Conservation (phyloP, 371 early-diverging fungal genomes). For the Mucor racemosus region DNA sequence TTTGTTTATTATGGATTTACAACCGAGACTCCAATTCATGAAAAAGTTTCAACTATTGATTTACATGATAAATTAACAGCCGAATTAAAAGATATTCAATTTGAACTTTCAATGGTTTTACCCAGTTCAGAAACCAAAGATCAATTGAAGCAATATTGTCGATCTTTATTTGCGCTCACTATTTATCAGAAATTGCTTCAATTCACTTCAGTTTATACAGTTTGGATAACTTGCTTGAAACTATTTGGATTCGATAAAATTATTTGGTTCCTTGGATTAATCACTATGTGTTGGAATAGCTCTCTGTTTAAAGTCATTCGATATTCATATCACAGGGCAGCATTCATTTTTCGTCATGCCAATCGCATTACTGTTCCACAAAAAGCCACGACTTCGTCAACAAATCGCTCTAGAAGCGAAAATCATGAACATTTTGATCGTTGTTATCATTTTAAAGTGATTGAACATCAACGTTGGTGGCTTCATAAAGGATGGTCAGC, state of each 20-base stretch:
- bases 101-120: slow-evolving; percentile 6
- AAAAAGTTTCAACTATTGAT: background rate
- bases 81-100: slow-evolving; percentile 16
- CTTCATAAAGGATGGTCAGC: slow-evolving; percentile 16
- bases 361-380: background rate
- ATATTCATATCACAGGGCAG: slow-evolving; percentile 18
- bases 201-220: background rate
- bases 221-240: background rate
- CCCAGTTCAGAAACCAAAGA: slow-evolving; percentile 12
- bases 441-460: slow-evolving; percentile 19
- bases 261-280: slow-evolving; percentile 19
- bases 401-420: background rate
- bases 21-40: background rate
- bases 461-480: slow-evolving; percentile 37
- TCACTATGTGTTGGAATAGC: slow-evolving; percentile 18
- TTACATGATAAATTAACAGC: slow-evolving; percentile 3
- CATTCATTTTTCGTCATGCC: slow-evolving; percentile 3
- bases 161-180: slow-evolving; percentile 12
- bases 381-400: background rate
- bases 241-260: background rate
- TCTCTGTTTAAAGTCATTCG: slow-evolving; percentile 17
- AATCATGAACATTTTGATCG: slow-evolving; percentile 8
- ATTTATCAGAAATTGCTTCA: background rate
- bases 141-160: slow-evolving; percentile 4
- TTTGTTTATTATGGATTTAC: background rate